A percentile compares a stretch with the other conserved stretches of the same genome.
Conservation (phyloP, 495 filamentous ascomycete species). For the Tirmania nivea region DNA sequence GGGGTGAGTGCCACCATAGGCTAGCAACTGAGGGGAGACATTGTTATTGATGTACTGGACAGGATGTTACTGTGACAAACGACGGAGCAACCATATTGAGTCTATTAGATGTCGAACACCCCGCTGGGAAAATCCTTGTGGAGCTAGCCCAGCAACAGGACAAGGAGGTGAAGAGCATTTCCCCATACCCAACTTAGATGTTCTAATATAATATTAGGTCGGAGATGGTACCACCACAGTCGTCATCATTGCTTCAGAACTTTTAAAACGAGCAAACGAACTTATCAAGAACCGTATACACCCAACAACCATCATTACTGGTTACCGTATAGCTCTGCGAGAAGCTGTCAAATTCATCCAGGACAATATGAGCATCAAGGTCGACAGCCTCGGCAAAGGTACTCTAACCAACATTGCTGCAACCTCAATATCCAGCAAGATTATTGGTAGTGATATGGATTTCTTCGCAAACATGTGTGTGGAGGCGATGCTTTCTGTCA, state of each 20-base stretch:
- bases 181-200: not conserved
- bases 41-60: constrained; percentile 15
- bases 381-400: constrained; percentile 73
- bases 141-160: constrained; percentile 97
- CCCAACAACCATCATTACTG: constrained; percentile 96
- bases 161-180: constrained; percentile 43
- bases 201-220: constrained; percentile 28
- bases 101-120: constrained; percentile 89
- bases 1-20: constrained; percentile 35
- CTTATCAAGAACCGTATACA: constrained; percentile 99
- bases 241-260: constrained; percentile 89
- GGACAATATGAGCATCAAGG: constrained; percentile 88
- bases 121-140: constrained; percentile 93
- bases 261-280: constrained; percentile 85
- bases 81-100: constrained; percentile 93
- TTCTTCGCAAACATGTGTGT: constrained; percentile 97
- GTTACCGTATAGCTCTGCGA: constrained; percentile 81
- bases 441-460: constrained; percentile 86
- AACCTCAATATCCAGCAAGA: constrained; percentile 98
- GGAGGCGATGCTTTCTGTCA: constrained; percentile 89
- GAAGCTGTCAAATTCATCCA: constrained; percentile 98
- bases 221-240: constrained; percentile 97
- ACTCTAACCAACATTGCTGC: constrained; percentile 87
- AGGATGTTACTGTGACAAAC: constrained; percentile 98
- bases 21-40: constrained; percentile 1